Percentiles rank a stretch among this genome's conserved stretches.
Conservation (phyloP, 1,284 basidiomycete species). For the Ganoderma lingzhi region DNA sequence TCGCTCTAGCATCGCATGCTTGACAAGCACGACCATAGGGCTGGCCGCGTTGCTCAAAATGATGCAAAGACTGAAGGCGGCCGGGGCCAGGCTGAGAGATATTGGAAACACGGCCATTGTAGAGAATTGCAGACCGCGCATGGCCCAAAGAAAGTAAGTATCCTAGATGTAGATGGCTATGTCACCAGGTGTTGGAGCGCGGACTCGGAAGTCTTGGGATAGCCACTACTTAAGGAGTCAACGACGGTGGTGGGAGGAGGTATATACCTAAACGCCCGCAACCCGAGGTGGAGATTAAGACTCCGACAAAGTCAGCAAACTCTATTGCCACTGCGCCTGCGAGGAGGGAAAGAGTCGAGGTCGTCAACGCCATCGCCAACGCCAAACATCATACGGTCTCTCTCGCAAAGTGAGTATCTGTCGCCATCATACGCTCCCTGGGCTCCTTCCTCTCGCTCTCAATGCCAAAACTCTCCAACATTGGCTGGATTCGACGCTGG, state of each 20-base stretch:
- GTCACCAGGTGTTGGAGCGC: too few relatives aligned
- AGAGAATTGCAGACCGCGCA: not conserved
- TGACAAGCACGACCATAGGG: conserved; percentile 32
- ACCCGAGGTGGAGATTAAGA: conserved; percentile 5
- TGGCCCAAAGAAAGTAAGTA: not conserved
- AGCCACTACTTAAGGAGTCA: not conserved
- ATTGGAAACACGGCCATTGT: not conserved
- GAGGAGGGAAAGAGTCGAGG: conserved; percentile 20
- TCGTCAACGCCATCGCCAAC: conserved; percentile 34
- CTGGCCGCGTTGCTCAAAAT: conserved; percentile 32
- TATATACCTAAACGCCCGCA: not conserved
- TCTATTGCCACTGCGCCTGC: conserved; percentile 28
- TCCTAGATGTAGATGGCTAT: too few relatives aligned
- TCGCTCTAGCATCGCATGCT: conserved; percentile 32
- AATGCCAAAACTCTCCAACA: conserved; percentile 23
- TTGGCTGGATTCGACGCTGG: conserved; percentile 28
- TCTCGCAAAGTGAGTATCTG: conserved; percentile 33
- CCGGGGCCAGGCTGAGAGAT: not conserved
- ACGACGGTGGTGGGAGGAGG: not conserved
- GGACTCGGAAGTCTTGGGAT: too few relatives aligned
- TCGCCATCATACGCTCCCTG: conserved; percentile 4
- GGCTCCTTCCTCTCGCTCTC: conserved; percentile 14
- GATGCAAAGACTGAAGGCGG: conserved; percentile 17
- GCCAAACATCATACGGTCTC: conserved; percentile 31
- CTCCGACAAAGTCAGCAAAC: conserved; percentile 34